phyloP scores from a whole-genome alignment of 164 flowering plant genomes.

The Sextonia rubra region DNA sequence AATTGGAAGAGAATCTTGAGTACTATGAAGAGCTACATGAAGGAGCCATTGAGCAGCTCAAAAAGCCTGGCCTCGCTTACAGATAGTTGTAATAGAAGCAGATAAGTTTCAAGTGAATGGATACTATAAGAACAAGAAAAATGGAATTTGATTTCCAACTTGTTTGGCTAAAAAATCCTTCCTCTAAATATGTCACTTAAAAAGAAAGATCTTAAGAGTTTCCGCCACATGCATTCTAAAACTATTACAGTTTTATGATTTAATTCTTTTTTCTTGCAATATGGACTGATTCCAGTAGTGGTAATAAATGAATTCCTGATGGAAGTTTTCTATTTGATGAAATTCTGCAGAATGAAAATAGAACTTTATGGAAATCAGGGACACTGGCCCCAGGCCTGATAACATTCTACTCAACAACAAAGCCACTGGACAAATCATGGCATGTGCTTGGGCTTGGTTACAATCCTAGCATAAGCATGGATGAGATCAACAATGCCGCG shows the following conservation, averaged over 20 bases:
- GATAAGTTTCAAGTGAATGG: too few relatives aligned
- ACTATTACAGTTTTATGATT: not conserved
- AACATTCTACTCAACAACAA: slow-evolving; percentile 75
- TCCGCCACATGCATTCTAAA: too few relatives aligned
- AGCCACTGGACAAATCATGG: slow-evolving; percentile 89
- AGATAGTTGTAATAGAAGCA: too few relatives aligned
- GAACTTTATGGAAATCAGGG: slow-evolving; percentile 66
- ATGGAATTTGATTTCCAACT: too few relatives aligned
- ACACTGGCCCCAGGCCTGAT: slow-evolving; percentile 80
- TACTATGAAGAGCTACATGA: too few relatives aligned
- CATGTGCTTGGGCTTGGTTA: slow-evolving; percentile 88
- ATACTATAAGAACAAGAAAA: too few relatives aligned
- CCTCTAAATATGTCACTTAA: too few relatives aligned
- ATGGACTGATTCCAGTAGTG: not conserved
- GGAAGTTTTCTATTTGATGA: not conserved
- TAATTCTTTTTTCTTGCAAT: not conserved
- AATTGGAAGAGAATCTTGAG: too few relatives aligned
- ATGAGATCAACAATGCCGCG: slow-evolving; percentile 80
- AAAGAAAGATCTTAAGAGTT: too few relatives aligned
- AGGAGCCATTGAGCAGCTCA: not conserved
- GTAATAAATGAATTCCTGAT: not conserved
- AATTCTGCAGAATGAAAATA: slow-evolving; percentile 55
- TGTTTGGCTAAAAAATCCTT: too few relatives aligned
- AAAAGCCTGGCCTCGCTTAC: too few relatives aligned
- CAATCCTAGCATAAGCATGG: slow-evolving; percentile 91